Evolutionary conservation across 2,329 filamentous ascomycete species (phyloP).

Genomic region (Sarocladium strictum): DNA sequence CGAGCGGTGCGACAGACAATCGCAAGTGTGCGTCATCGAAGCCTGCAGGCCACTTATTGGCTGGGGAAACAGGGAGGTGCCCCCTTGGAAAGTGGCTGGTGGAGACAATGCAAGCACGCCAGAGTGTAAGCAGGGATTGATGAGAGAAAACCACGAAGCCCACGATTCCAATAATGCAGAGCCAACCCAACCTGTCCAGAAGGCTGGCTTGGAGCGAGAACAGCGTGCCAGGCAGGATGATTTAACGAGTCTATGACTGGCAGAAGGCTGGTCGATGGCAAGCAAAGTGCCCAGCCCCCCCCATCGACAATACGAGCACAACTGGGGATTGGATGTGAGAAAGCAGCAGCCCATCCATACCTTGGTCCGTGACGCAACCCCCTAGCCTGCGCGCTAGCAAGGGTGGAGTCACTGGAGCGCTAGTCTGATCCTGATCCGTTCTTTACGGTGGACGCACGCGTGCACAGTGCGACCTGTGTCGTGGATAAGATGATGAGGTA

Average conservation of each 20-base stretch:
- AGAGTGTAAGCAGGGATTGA: background rate
- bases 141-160: too few species aligned
- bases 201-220: background rate
- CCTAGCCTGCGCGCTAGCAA: slow-evolving; percentile 1
- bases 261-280: slow-evolving; percentile 4
- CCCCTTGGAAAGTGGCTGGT: background rate
- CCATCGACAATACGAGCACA: slow-evolving; percentile 4
- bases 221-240: background rate
- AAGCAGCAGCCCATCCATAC: too few species aligned
- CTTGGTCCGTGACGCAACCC: slow-evolving; percentile 8
- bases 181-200: background rate
- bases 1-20: background rate
- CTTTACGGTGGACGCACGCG: background rate
- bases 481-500: background rate
- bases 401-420: background rate
- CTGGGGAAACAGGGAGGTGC: background rate
- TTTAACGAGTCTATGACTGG: background rate
- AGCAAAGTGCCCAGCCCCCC: background rate
- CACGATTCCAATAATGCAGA: too few species aligned
- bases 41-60: background rate
- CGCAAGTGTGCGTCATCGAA: slow-evolving; percentile 5
- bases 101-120: background rate
- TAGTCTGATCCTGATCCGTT: slow-evolving; percentile 1
- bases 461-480: background rate
- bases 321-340: background rate